Percentiles rank a stretch among this genome's conserved stretches.
Conservation (phyloP, 768 basidiomycete genomes). For the Chlorophyllum brunneum region DNA sequence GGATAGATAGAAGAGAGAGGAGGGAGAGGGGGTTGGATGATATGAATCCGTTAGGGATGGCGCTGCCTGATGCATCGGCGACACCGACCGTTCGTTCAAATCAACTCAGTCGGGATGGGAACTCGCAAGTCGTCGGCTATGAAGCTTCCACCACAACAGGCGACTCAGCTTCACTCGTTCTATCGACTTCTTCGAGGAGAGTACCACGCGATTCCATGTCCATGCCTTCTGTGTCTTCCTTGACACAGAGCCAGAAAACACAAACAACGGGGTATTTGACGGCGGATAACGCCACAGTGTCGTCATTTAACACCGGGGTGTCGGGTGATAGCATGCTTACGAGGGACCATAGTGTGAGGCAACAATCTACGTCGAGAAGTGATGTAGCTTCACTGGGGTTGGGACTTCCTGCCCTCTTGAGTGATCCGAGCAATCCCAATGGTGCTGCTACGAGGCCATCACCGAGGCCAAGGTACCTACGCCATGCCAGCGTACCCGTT, state of each 20-base stretch:
- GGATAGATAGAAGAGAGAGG: conserved; percentile 4
- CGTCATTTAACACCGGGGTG: not conserved
- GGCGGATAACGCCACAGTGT: not conserved
- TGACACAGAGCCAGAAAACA: conserved; percentile 1
- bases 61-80: not conserved
- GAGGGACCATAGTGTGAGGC: not conserved
- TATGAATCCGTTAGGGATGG: not conserved
- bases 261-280: conserved; percentile 2
- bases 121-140: conserved; percentile 7
- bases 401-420: not conserved
- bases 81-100: not conserved
- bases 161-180: not conserved
- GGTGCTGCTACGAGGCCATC: not conserved
- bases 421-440: not conserved
- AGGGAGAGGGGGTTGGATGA: not conserved
- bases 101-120: conserved; percentile 5
- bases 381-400: not conserved
- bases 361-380: not conserved
- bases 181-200: not conserved
- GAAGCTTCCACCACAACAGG: conserved; percentile 1
- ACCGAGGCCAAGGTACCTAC: not conserved
- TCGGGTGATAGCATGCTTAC: not conserved
- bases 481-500: conserved; percentile 2
- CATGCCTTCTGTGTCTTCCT: not conserved
- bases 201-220: not conserved